Evolutionary conservation across 169 alveolate genomes (phyloP).

Genomic region (Plasmodium ovale): DNA sequence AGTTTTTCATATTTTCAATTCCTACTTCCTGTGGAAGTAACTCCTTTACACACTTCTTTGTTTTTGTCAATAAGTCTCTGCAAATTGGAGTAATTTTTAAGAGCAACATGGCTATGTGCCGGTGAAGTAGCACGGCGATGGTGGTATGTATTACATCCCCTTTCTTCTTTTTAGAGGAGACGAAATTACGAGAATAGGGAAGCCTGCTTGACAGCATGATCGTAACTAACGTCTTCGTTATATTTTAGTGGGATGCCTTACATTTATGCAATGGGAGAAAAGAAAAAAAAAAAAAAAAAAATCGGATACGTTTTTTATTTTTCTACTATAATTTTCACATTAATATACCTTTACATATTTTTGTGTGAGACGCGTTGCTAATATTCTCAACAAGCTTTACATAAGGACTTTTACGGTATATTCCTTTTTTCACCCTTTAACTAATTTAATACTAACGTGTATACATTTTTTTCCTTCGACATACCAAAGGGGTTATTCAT

Average conservation of each 20-base stretch:
- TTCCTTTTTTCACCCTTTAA: no score
- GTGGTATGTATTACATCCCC: not conserved
- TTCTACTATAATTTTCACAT: no score
- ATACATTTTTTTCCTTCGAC: not conserved
- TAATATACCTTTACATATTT: no score
- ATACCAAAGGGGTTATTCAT: no score
- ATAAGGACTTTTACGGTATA: no score
- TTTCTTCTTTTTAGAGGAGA: not conserved
- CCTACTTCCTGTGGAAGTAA: slow-evolving; percentile 73
- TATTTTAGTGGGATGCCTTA: slow-evolving; percentile 65
- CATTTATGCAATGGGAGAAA: not conserved
- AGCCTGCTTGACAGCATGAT: slow-evolving; percentile 72
- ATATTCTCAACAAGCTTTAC: no score
- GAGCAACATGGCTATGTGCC: not conserved
- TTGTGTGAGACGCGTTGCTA: no score
- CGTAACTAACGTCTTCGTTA: slow-evolving; percentile 59
- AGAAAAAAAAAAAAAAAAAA: not conserved
- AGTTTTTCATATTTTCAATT: not conserved
- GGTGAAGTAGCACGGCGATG: no score
- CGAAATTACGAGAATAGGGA: slow-evolving; percentile 62
- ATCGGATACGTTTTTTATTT: no score
- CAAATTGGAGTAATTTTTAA: not conserved
- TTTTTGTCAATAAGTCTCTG: slow-evolving; percentile 72
- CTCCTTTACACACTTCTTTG: slow-evolving; percentile 70
- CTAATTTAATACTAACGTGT: not conserved